These are phyloP conservation scores for Crucibulum laeve DNA, from an alignment of 768 basidiomycete species.

Conservation along the genomic window DNA sequence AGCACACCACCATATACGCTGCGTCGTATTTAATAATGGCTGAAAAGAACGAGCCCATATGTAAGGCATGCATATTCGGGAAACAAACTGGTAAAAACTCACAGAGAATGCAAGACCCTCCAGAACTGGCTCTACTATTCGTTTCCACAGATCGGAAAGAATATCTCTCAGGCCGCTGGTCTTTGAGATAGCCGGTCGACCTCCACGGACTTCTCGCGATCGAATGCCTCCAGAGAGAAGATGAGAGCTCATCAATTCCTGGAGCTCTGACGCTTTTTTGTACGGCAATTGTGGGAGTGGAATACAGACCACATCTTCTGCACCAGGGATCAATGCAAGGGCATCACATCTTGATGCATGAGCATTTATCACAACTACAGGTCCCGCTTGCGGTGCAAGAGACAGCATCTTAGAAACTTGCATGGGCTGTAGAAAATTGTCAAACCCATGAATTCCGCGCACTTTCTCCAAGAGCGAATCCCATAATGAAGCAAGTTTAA, in stretches of 20 bases:
- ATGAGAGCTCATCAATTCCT: too few relatives aligned
- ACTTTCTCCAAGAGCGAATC: background rate
- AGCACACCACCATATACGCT: slow-evolving; percentile 18
- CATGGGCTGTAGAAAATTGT: background rate
- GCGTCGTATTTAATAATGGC: background rate
- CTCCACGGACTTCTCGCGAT: background rate
- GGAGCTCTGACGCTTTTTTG: too few relatives aligned
- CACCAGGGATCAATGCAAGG: background rate
- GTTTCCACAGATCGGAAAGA: too few relatives aligned
- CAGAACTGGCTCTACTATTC: too few relatives aligned
- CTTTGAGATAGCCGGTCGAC: too few relatives aligned
- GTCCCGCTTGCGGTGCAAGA: background rate
- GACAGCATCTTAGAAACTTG: background rate
- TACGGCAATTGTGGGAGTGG: background rate
- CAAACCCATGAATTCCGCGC: background rate
- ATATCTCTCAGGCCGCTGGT: too few relatives aligned
- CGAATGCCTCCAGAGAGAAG: background rate
- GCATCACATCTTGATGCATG: background rate
- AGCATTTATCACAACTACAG: background rate
- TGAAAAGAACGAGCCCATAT: background rate
- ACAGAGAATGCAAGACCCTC: too few relatives aligned
- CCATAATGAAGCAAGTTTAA: background rate
- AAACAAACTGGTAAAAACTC: too few relatives aligned
- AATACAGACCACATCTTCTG: background rate
- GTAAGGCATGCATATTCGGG: background rate